Evolutionary conservation across 345 rosid species (phyloP).

Genomic region (Citrus mangshanensis): DNA sequence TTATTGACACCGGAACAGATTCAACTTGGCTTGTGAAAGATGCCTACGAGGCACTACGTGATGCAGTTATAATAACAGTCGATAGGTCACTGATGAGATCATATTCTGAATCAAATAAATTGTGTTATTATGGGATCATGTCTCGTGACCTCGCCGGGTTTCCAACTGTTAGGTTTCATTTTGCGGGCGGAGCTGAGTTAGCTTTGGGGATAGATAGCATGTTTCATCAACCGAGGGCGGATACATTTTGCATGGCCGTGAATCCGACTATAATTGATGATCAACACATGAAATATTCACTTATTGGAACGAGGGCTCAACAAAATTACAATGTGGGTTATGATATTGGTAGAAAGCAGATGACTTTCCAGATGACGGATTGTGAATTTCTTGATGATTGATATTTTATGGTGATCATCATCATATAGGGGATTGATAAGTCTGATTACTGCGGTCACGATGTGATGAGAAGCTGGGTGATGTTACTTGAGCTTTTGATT

Average conservation of each 20-base stretch:
- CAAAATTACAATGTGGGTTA: slow-evolving; percentile 30
- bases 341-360: too few relatives aligned
- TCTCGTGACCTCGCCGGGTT: slow-evolving; percentile 32
- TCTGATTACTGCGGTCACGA: too few relatives aligned
- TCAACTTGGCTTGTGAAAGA: slow-evolving; percentile 35
- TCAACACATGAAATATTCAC: neutral
- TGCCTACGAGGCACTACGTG: slow-evolving; percentile 30
- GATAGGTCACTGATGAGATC: slow-evolving; percentile 18
- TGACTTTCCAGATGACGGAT: too few relatives aligned
- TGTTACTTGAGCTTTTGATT: too few relatives aligned
- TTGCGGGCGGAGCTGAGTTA: slow-evolving; percentile 35
- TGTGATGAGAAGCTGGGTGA: too few relatives aligned
- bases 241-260: slow-evolving; percentile 39
- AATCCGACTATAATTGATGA: neutral
- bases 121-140: slow-evolving; percentile 36
- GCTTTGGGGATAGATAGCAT: slow-evolving; percentile 34
- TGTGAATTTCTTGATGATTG: too few relatives aligned
- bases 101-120: neutral
- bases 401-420: too few relatives aligned
- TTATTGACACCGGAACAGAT: slow-evolving; percentile 46
- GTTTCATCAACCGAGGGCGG: slow-evolving; percentile 22
- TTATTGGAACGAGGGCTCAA: slow-evolving; percentile 43
- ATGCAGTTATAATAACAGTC: slow-evolving; percentile 21
- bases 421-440: neutral
- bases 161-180: slow-evolving; percentile 38